Evolutionary conservation across 1,284 basidiomycete genomes (phyloP), one percentile per base, ranked within the genome.

Genomic region (Tetrapyrgos nigripes): DNA sequence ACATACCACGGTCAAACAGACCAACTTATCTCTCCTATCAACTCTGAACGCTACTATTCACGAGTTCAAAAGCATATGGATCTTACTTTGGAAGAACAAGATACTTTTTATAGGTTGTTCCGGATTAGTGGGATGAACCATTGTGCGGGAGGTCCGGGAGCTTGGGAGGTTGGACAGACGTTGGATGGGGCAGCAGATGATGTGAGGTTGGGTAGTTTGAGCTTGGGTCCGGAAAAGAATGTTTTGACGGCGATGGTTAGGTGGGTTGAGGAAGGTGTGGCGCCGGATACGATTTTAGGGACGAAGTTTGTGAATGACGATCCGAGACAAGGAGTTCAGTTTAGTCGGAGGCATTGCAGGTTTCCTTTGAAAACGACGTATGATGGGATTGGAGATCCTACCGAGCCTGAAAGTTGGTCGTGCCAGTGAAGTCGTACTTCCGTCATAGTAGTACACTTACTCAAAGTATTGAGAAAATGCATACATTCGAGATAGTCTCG

Each of bases 381-480:
- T 48, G n/a, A n/a, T n/a, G 8, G 54, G 47, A 17, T 50, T 64
- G 10, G 74, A 77, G 60, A 68, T 76, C 28, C 62, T 66, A 37
- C 69, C 73, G 3, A 55, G 76, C 26, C 67, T 59, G 23, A 66
- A 70, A 10, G 68, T 75, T 49, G 24, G 53, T 60, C 23, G 37
- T 37, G 35, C n/a, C 35, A 19, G 35, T 37, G 35, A 37, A 37
- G 35, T 37, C n/a, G n/a, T n/a, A n/a, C n/a, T n/a, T n/a, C n/a
- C n/a, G n/a, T n/a, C n/a, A n/a, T n/a, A n/a, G n/a, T n/a, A n/a
- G n/a, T n/a, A n/a, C n/a, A n/a, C n/a, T n/a, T n/a, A n/a, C n/a
- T n/a, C n/a, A n/a, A n/a, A n/a, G n/a, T n/a, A n/a, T n/a, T n/a
- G n/a, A n/a, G n/a, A n/a, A n/a, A n/a, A n/a, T n/a, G n/a, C n/a